Evolutionary conservation across 139 green algal species (phyloP), one percentile per base, ranked within the genome.

Genomic region (Chlorella vulgaris): DNA sequence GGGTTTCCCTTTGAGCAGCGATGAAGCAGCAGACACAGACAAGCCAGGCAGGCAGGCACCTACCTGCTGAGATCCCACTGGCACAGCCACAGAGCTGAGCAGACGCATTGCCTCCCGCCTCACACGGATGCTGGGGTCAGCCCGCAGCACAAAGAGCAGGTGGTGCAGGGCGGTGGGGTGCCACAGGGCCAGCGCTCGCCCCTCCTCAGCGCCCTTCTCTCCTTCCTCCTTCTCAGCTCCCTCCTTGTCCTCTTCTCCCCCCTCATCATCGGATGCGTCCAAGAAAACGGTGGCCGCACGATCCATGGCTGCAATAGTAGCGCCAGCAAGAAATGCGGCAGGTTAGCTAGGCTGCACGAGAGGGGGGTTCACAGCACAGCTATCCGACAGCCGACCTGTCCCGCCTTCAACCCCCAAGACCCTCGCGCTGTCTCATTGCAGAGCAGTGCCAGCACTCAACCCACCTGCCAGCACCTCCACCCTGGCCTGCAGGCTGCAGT

Each of bases 381-480:
- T n/a, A n/a, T n/a, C n/a, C n/a, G n/a, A n/a, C n/a, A n/a, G n/a
- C n/a, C n/a, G n/a, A n/a, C n/a, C n/a, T n/a, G n/a, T n/a, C n/a
- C n/a, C n/a, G n/a, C n/a, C n/a, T n/a, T n/a, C n/a, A n/a, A n/a
- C n/a, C n/a, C n/a, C n/a, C n/a, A n/a, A n/a, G n/a, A n/a, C n/a
- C n/a, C n/a, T n/a, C n/a, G n/a, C n/a, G n/a, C n/a, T n/a, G n/a
- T n/a, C n/a, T n/a, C n/a, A n/a, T n/a, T n/a, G n/a, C n/a, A 67
- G 4, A 67, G 7, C 19, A 38, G 33, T 55, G 28, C 53, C 51
- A 29, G 6, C 33, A 5, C 51, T 21, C 38, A 6, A 19, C 65
- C 42, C 55, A 60, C 80, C 80, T 63, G 43, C 42, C 19, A 85
- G 69, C 28, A n/a, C 80, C 43, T 81, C 69, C 36, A 85, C 36